Conservation (phyloP, 257 asterid species). For the Capsicum chinense region DNA sequence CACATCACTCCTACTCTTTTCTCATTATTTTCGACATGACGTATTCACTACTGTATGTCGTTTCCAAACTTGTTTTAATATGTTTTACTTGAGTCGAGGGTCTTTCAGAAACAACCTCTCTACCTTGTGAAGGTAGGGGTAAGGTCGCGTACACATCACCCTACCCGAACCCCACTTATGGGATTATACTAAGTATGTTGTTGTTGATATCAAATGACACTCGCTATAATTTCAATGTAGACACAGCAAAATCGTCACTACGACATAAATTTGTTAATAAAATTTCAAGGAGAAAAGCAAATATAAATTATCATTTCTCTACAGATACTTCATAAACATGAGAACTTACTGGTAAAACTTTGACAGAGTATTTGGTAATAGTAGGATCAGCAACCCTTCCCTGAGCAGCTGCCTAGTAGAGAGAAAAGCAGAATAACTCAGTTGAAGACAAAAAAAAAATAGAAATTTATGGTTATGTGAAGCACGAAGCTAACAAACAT, state of each 20-base stretch:
- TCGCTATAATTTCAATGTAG: no score
- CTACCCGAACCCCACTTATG: no score
- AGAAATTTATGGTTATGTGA: not conserved
- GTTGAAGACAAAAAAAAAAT: not conserved
- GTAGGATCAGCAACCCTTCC: slow-evolving; percentile 75
- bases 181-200: no score
- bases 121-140: no score
- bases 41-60: no score
- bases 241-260: not conserved
- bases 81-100: no score
- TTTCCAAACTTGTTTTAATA: no score
- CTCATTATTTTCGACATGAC: no score
- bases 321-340: not conserved
- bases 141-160: no score
- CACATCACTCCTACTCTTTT: no score
- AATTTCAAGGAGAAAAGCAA: not conserved
- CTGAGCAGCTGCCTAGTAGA: slow-evolving; percentile 64
- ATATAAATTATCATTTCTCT: slow-evolving; percentile 17
- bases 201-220: no score
- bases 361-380: slow-evolving; percentile 71
- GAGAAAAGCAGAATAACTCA: slow-evolving; percentile 25
- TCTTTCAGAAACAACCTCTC: no score
- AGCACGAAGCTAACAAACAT: slow-evolving; percentile 21
- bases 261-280: not conserved
- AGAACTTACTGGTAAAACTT: slow-evolving; percentile 82